Base-by-base conservation (phyloP, 2,329 filamentous ascomycete genomes). In the Colletotrichum kahawae region DNA sequence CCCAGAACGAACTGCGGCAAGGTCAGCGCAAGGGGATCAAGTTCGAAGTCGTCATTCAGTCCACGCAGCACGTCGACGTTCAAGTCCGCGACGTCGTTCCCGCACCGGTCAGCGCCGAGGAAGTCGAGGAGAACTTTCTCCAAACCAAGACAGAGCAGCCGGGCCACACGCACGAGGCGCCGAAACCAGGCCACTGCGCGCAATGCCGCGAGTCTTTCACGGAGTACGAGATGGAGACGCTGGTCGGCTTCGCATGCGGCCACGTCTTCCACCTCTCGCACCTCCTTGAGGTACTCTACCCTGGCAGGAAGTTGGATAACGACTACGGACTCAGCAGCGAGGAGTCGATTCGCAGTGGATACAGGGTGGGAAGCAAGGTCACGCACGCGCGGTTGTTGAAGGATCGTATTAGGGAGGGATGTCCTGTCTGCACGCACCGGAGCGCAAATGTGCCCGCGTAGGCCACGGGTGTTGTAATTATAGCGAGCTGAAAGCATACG, bases 21-120 rank as follows among this genome's bases (percentile, higher is more conserved):
- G 95, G 96, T 0, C 95, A 97, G 82, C 92, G 93, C 66, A 94
- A 92, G 78, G 97, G 94, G 1, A 95, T 99, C 81, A 97, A 96
- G 80, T 98, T 98, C 79, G 94, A 98, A 78, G 91, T 98, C 8
- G 83, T 89, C 3, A 81, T 88, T 12, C 87, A 89, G 67, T 79
- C 82, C 1, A 74, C 78, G 12, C 83, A 86, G 33, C 87, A 89
- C 48, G 80, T 88, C 21, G 86, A 88, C 57, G 78, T 88, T 12
- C 82, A 85, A 33, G 80, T 82, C 3, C 86, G 86, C 71, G 86
- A 87, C 34, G 81, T 85, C 6, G 78, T 82, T 0, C 65, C 74
- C 24, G 65, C 75, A 3, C 75, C 75, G 9, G 62, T 71, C 14
- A 68, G 66, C 5, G 63, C 74, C 9, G 75, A 78, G 4, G 74